Percentiles rank a stretch among this genome's conserved stretches.
Conservation (phyloP, 1,284 basidiomycete species). For the Leccinum pachyderme region DNA sequence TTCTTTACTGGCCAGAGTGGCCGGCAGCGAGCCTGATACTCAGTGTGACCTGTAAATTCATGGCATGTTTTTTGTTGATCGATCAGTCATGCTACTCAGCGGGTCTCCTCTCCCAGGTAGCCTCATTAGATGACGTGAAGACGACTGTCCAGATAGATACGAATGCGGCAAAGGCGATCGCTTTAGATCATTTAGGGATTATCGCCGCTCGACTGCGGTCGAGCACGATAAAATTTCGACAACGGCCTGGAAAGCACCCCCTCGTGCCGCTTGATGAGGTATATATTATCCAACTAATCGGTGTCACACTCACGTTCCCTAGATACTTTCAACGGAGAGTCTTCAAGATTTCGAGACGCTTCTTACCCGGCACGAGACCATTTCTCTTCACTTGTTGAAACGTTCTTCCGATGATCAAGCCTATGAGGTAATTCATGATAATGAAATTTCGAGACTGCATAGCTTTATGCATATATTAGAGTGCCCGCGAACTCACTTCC, state of each 20-base stretch:
- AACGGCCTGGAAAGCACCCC: slow-evolving; percentile 30
- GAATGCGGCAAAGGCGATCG: slow-evolving; percentile 82
- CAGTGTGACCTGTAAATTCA: slow-evolving; percentile 73
- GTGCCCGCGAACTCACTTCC: slow-evolving; percentile 71
- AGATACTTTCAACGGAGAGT: slow-evolving; percentile 60
- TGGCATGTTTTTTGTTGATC: slow-evolving; percentile 53
- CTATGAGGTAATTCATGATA: slow-evolving; percentile 51
- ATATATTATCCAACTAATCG: neutral
- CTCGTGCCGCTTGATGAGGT: slow-evolving; percentile 74
- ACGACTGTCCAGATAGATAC: slow-evolving; percentile 61
- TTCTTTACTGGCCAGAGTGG: slow-evolving; percentile 95
- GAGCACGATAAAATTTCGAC: slow-evolving; percentile 52
- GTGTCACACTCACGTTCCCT: neutral
- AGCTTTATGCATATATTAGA: neutral
- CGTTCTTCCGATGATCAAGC: slow-evolving; percentile 75
- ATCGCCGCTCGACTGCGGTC: slow-evolving; percentile 81
- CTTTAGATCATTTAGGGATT: slow-evolving; percentile 90
- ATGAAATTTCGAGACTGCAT: neutral
- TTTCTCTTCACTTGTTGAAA: slow-evolving; percentile 63
- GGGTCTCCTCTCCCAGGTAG: slow-evolving; percentile 36
- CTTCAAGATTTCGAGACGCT: slow-evolving; percentile 56
- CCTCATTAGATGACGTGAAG: slow-evolving; percentile 80
- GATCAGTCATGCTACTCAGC: neutral
- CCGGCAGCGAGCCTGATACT: slow-evolving; percentile 86
- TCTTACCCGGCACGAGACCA: slow-evolving; percentile 57